phyloP scores from a whole-genome alignment of 2,329 filamentous ascomycete species.

The Aspergillus terreus region DNA sequence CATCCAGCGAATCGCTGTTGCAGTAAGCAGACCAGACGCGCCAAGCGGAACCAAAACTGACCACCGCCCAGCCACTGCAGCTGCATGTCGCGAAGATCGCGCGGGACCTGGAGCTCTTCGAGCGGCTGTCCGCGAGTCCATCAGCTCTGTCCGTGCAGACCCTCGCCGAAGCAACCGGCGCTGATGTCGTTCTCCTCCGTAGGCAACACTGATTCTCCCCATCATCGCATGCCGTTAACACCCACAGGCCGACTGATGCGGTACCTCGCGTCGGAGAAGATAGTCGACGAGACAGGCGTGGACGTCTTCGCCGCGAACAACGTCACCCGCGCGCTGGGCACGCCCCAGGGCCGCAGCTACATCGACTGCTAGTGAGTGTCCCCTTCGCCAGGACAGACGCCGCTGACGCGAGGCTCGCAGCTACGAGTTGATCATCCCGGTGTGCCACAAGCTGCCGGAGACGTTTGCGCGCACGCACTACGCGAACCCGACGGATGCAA shows the following conservation, averaged over 20 bases:
- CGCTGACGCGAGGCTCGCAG: slow-evolving; percentile 5
- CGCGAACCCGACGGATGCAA: not conserved
- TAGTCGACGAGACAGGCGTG: slow-evolving; percentile 11
- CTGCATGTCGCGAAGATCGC: not conserved
- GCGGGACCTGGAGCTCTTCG: slow-evolving; percentile 1
- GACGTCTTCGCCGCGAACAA: slow-evolving; percentile 15
- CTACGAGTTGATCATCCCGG: not conserved
- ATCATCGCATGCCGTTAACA: too few relatives aligned
- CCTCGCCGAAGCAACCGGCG: slow-evolving; percentile 2
- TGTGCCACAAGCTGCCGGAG: not conserved
- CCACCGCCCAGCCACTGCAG: not conserved
- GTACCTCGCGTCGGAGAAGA: slow-evolving; percentile 18
- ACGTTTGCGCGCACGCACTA: slow-evolving; percentile 1
- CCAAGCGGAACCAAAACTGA: not conserved
- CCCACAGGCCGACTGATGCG: slow-evolving; percentile 22
- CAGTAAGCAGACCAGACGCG: not conserved
- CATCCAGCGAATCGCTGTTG: not conserved
- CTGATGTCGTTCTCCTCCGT: slow-evolving; percentile 4
- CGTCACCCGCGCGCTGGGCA: slow-evolving; percentile 12
- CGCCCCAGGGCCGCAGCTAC: not conserved
- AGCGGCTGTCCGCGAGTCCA: not conserved
- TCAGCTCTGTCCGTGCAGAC: not conserved
- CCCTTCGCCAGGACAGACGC: not conserved
- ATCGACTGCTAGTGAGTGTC: not conserved
- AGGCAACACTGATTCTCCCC: not conserved